Evolutionary conservation across 208 protist species (phyloP), one percentile per base, ranked within the genome.

Genomic region (Crithidia bombi): DNA sequence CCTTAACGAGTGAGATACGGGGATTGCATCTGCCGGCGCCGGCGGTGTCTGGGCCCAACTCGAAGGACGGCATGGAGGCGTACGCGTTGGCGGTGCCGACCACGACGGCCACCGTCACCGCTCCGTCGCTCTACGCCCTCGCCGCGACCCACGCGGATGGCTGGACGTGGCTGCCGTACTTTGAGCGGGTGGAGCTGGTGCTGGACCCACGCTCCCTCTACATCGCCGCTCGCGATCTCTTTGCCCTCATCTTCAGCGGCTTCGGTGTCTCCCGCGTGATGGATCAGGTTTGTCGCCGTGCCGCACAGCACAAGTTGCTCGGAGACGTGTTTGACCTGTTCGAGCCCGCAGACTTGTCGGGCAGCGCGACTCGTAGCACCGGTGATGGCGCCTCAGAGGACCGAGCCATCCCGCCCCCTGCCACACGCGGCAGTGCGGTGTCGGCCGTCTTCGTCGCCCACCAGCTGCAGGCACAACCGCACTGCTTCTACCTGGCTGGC

Each of bases 101-200:
- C 28, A 61, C 35, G 5, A 55, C 36, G 19, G 65, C 67, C 23
- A 55, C 73, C 12, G 62, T 51, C 1, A 63, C 65, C 7, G 73
- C 75, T 19, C 83, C 83, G 32, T 85, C 83, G 5, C 68, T 88
- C 38, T 83, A 81, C 65, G 76, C 73, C 12, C 65, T 88, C 41
- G 79, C 83, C 4, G 75, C 72, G 5, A 79, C 71, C 25, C 72
- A 76, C 33, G 46, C 47, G 11, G 58, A 51, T 47, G 79, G 80
- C 6, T 73, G 67, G 69, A 36, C 38, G 52, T 79, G 72, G 67
- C 62, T 85, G n/a, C 70, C 80, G 33, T 72, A 36, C 32, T 75
- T 85, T 39, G 80, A 81, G 72, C 66, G 68, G 5, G 72, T 76
- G 1, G 69, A 57, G 39, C 64, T 66, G 14, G 62, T 78, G 36